These are phyloP conservation scores for Pseudophaeomoniella oleicola DNA, from an alignment of 2,329 filamentous ascomycete genomes.

Conservation along the genomic window DNA sequence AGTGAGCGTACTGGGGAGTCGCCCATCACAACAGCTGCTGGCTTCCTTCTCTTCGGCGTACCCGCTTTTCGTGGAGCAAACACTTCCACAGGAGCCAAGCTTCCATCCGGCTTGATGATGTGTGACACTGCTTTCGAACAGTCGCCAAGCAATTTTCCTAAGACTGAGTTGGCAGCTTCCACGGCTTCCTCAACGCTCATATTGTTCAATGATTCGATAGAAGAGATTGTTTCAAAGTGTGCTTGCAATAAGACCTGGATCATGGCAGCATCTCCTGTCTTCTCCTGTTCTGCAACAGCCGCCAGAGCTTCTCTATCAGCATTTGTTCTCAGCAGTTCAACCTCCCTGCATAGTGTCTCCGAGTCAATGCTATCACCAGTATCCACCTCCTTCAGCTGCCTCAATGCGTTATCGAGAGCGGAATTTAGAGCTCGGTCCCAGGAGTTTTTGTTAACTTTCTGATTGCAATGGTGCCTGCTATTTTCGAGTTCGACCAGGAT, in stretches of 20 bases:
- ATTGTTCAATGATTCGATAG: constrained; percentile 63
- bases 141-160: constrained; percentile 62
- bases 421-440: constrained; percentile 85
- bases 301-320: constrained; percentile 67
- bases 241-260: constrained; percentile 75
- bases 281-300: constrained; percentile 72
- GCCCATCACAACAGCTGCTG: constrained; percentile 15
- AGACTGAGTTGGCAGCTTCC: constrained; percentile 59
- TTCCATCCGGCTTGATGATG: constrained; percentile 80
- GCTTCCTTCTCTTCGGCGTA: constrained; percentile 55
- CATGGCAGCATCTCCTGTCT: constrained; percentile 58
- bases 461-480: constrained; percentile 80
- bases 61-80: constrained; percentile 58
- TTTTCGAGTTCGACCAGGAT: constrained; percentile 80
- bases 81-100: constrained; percentile 36
- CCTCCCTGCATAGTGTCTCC: constrained; percentile 61
- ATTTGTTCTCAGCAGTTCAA: constrained; percentile 69
- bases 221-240: constrained; percentile 81
- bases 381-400: constrained; percentile 61
- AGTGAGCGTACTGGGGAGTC: constrained; percentile 9
- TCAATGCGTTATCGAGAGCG: constrained; percentile 70
- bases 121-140: constrained; percentile 64
- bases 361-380: constrained; percentile 52
- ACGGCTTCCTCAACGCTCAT: constrained; percentile 79
- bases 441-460: constrained; percentile 61